phyloP scores from a whole-genome alignment of 768 basidiomycete species.

The Mycena capillaripes region DNA sequence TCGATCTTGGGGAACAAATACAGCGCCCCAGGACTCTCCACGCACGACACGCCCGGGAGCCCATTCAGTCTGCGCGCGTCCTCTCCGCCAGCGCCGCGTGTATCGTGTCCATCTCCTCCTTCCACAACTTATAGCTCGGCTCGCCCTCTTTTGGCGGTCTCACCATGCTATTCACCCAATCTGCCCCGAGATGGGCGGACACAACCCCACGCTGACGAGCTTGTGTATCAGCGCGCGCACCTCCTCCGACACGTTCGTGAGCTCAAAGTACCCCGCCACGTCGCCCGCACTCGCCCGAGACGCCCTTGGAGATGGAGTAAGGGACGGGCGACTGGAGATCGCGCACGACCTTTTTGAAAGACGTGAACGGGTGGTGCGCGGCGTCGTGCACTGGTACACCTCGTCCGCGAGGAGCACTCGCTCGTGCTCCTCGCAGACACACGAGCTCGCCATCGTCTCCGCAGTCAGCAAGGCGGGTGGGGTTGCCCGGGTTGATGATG shows the following conservation, averaged over 20 bases:
- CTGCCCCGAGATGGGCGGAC: constrained; percentile 97
- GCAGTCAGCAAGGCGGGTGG: constrained; percentile 86
- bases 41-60: constrained; percentile 91
- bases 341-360: constrained; percentile 92
- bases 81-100: constrained; percentile 81
- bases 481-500: constrained; percentile 99
- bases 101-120: constrained; percentile 85
- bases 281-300: constrained; percentile 82
- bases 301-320: constrained; percentile 81
- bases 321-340: constrained; percentile 78
- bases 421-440: constrained; percentile 84
- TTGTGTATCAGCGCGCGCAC: constrained; percentile 94
- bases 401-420: constrained; percentile 97
- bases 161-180: constrained; percentile 94
- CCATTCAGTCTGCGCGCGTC: constrained; percentile 80
- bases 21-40: constrained; percentile 90
- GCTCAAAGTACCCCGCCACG: constrained; percentile 98
- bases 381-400: constrained; percentile 90
- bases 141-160: constrained; percentile 86
- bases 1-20: constrained; percentile 94
- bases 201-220: constrained; percentile 92
- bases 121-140: constrained; percentile 83
- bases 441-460: constrained; percentile 82
- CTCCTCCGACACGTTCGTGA: constrained; percentile 83
- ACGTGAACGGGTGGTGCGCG: constrained; percentile 81